These are phyloP conservation scores for Coriaria nepalensis DNA, from an alignment of 306 rosid genomes.

Conservation along the genomic window DNA sequence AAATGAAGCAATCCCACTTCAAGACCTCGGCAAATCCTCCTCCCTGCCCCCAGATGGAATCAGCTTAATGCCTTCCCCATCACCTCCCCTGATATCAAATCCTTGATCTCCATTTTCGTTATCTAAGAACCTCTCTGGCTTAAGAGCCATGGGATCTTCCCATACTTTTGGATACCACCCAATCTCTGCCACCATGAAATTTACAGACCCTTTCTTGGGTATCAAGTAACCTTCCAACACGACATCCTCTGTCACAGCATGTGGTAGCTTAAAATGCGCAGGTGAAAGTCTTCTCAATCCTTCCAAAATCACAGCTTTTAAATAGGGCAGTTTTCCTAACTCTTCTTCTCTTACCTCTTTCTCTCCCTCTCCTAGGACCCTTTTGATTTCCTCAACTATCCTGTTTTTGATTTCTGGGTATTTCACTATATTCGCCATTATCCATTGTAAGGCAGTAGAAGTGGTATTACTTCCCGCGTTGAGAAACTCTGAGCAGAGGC, in stretches of 20 bases:
- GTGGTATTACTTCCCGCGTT: slow-evolving; percentile 4
- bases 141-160: slow-evolving; percentile 10
- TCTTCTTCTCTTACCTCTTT: slow-evolving; percentile 6
- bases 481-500: slow-evolving; percentile 7
- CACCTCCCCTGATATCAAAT: not conserved
- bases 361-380: not conserved
- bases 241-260: slow-evolving; percentile 6
- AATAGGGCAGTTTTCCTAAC: not conserved
- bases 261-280: slow-evolving; percentile 9
- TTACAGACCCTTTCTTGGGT: slow-evolving; percentile 2
- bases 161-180: slow-evolving; percentile 8
- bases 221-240: slow-evolving; percentile 2
- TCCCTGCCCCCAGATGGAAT: slow-evolving; percentile 16
- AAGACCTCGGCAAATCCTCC: slow-evolving; percentile 16
- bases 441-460: slow-evolving; percentile 2
- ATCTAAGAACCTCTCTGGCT: slow-evolving; percentile 11
- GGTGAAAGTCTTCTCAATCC: slow-evolving; percentile 8
- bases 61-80: not conserved
- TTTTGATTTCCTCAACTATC: not conserved
- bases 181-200: slow-evolving; percentile 4
- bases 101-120: not conserved
- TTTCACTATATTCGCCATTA: slow-evolving; percentile 15
- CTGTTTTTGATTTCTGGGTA: slow-evolving; percentile 3
- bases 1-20: slow-evolving; percentile 11
- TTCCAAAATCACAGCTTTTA: slow-evolving; percentile 11